Conservation (phyloP, 441 rosid species). For the Erodium texanum region DNA sequence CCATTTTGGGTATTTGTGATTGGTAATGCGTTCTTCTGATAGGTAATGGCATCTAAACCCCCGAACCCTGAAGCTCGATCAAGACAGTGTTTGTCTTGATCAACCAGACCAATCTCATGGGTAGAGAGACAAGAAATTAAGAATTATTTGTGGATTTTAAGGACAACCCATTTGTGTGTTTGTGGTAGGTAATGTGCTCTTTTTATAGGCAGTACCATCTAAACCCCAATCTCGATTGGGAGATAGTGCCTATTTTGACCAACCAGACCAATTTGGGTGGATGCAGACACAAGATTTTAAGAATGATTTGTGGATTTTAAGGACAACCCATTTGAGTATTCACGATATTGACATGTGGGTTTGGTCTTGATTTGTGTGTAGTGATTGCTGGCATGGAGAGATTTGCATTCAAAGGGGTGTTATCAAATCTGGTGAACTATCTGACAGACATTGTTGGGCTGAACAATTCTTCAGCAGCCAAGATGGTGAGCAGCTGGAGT, state of each 20-base stretch:
- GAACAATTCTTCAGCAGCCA: slow-evolving; percentile 85
- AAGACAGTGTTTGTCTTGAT: no score
- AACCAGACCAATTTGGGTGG: no score
- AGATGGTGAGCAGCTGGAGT: slow-evolving; percentile 79
- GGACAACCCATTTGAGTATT: background rate
- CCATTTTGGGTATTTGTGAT: no score
- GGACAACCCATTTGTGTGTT: background rate
- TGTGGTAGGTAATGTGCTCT: no score
- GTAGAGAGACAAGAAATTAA: background rate
- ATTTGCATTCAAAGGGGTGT: slow-evolving; percentile 91
- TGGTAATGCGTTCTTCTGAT: no score
- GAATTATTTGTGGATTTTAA: background rate
- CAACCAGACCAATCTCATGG: no score
- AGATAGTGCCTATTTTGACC: no score
- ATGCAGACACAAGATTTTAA: background rate
- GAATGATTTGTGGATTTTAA: background rate
- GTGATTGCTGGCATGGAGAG: slow-evolving; percentile 86
- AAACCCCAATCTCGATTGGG: no score
- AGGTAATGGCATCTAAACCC: no score
- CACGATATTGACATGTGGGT: background rate
- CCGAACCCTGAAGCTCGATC: no score
- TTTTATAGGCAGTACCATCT: no score
- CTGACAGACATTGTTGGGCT: slow-evolving; percentile 68
- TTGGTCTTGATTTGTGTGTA: slow-evolving; percentile 8
- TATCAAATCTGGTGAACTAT: slow-evolving; percentile 82